A percentile compares a stretch with the other conserved stretches of the same genome.
Evolutionary conservation across 441 rosid genomes (phyloP).

Genomic region (Manihot esculenta): DNA sequence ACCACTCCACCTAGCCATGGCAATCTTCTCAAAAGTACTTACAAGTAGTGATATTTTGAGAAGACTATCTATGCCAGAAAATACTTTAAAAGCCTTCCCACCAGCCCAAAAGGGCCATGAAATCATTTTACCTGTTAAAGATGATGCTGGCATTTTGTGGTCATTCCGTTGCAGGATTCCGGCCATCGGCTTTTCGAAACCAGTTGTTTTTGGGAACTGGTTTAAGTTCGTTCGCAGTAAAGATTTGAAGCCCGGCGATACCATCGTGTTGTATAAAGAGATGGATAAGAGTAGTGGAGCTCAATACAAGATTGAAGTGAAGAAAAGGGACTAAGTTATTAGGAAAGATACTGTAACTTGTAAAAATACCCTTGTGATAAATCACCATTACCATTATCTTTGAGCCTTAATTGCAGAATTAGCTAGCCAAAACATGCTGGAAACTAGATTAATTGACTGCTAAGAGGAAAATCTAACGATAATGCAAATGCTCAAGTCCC

Average conservation of each 20-base stretch:
- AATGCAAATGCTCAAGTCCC: too few relatives aligned
- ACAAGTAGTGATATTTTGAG: slow-evolving; percentile 14
- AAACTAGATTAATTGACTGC: too few relatives aligned
- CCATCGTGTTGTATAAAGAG: not conserved
- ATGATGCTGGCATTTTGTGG: slow-evolving; percentile 4
- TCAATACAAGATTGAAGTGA: not conserved
- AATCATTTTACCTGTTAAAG: not conserved
- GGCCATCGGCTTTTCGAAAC: not conserved
- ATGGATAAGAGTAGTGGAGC: not conserved
- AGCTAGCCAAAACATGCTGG: too few relatives aligned
- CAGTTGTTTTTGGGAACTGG: not conserved
- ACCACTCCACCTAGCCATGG: not conserved
- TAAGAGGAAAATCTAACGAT: too few relatives aligned
- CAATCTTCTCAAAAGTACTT: slow-evolving; percentile 1
- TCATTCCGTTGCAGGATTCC: slow-evolving; percentile 5
- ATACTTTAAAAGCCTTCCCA: not conserved
- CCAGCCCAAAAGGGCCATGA: not conserved
- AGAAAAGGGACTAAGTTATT: not conserved
- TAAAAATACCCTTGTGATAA: too few relatives aligned
- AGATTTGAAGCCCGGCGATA: not conserved
- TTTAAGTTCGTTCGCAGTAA: not conserved
- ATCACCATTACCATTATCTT: too few relatives aligned
- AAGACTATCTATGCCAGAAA: slow-evolving; percentile 8
- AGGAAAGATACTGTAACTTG: too few relatives aligned
- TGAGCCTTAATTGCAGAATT: too few relatives aligned